phyloP scores from a whole-genome alignment of 2,329 filamentous ascomycete genomes.

The Sporothrix schenckii region DNA sequence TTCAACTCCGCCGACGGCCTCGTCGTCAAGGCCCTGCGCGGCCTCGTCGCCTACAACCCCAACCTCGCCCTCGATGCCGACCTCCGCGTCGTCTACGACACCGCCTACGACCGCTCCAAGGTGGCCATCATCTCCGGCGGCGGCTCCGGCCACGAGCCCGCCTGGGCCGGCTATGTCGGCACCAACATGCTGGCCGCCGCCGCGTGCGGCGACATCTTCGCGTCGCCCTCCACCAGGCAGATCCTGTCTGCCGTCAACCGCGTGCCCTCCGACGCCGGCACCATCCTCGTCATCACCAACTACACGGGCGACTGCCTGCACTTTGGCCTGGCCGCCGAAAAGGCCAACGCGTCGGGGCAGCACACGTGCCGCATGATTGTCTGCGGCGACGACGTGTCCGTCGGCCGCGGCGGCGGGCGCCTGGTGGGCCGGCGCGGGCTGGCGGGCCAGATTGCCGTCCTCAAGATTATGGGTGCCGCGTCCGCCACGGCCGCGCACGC shows the following conservation, averaged over 20 bases:
- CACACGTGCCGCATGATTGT: conserved; percentile 61
- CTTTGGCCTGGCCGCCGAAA: conserved; percentile 63
- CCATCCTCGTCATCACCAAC: conserved; percentile 65
- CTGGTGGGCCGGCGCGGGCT: conserved; percentile 65
- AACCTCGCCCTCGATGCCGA: conserved; percentile 53
- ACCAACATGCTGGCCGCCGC: conserved; percentile 63
- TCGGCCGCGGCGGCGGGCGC: conserved; percentile 59
- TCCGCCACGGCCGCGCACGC: conserved; percentile 48
- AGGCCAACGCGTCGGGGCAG: conserved; percentile 55
- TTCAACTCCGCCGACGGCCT: conserved; percentile 58
- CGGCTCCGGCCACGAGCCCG: conserved; percentile 63
- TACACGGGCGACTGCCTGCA: conserved; percentile 67
- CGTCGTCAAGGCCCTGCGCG: conserved; percentile 55
- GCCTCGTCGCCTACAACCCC: conserved; percentile 58
- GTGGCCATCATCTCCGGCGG: conserved; percentile 59
- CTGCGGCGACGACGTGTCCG: conserved; percentile 67
- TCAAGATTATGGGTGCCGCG: conserved; percentile 61
- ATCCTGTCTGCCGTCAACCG: conserved; percentile 61
- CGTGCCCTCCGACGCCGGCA: conserved; percentile 58
- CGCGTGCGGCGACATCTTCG: conserved; percentile 65
- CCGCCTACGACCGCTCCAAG: conserved; percentile 48
- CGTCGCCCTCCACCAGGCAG: conserved; percentile 65
- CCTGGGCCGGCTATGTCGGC: conserved; percentile 67
- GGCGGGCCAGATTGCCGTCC: conserved; percentile 62
- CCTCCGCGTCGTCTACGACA: conserved; percentile 57